A percentile compares a stretch with the other conserved stretches of the same genome.
phyloP scores from a whole-genome alignment of 2,329 filamentous ascomycete genomes.

The Xylaria sp. region DNA sequence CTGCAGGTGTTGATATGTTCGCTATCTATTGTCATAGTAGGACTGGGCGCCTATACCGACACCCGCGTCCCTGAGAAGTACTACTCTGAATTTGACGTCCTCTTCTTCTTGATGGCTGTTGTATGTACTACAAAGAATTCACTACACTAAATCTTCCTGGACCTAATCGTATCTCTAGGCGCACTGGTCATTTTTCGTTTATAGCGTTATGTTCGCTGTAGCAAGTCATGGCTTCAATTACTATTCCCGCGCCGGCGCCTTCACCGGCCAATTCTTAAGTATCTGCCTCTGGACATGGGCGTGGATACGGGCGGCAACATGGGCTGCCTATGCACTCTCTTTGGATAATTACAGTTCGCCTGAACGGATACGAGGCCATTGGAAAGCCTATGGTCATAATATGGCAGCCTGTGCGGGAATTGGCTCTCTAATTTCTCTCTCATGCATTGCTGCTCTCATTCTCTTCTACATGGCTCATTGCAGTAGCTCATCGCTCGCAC shows the following conservation, averaged over 20 bases:
- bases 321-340: slow-evolving; percentile 48
- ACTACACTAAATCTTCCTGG: not conserved
- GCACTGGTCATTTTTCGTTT: slow-evolving; percentile 56
- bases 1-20: slow-evolving; percentile 54
- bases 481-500: slow-evolving; percentile 37
- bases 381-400: slow-evolving; percentile 48
- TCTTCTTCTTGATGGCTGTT: slow-evolving; percentile 60
- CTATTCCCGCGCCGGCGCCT: slow-evolving; percentile 40
- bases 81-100: slow-evolving; percentile 50
- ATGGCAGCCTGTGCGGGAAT: slow-evolving; percentile 56
- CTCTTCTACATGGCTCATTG: slow-evolving; percentile 54
- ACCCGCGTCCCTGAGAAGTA: slow-evolving; percentile 48
- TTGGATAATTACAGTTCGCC: slow-evolving; percentile 41
- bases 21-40: slow-evolving; percentile 55
- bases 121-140: slow-evolving; percentile 51
- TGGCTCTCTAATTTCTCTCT: slow-evolving; percentile 56
- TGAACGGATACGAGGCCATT: slow-evolving; percentile 30
- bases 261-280: slow-evolving; percentile 52
- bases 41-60: slow-evolving; percentile 55
- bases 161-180: slow-evolving; percentile 47
- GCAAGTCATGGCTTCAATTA: slow-evolving; percentile 52
- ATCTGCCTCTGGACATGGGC: slow-evolving; percentile 59
- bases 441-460: slow-evolving; percentile 53
- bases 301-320: slow-evolving; percentile 57
- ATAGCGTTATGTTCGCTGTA: slow-evolving; percentile 53